phyloP scores from a whole-genome alignment of 495 filamentous ascomycete genomes.

The Trichoderma gamsii region DNA sequence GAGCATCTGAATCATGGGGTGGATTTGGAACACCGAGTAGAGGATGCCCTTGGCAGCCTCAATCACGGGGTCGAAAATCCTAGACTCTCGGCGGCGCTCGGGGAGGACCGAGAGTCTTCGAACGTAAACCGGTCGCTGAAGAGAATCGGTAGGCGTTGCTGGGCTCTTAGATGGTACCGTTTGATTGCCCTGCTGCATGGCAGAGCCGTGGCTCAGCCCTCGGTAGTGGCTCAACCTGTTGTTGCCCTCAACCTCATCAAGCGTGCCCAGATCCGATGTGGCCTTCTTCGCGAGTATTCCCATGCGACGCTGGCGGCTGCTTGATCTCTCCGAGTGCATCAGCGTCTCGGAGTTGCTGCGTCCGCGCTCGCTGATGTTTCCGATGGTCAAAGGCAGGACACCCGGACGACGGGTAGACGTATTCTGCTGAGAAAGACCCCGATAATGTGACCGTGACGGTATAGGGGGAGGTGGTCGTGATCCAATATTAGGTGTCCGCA shows the following conservation, averaged over 20 bases:
- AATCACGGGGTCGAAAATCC: conserved; percentile 55
- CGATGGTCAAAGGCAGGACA: conserved; percentile 59
- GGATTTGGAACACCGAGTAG: conserved; percentile 76
- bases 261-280: conserved; percentile 58
- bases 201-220: conserved; percentile 73
- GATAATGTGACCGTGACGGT: conserved; percentile 69
- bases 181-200: conserved; percentile 55
- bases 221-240: conserved; percentile 76
- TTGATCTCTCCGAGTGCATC: conserved; percentile 47
- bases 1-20: conserved; percentile 66
- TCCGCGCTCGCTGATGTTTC: conserved; percentile 70
- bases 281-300: conserved; percentile 74
- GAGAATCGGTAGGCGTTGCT: conserved; percentile 51
- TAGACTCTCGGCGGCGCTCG: conserved; percentile 63
- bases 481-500: conserved; percentile 58
- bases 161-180: conserved; percentile 38
- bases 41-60: conserved; percentile 82
- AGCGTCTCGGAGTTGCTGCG: conserved; percentile 88
- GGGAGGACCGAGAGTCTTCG: conserved; percentile 78
- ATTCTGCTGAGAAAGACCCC: conserved; percentile 69
- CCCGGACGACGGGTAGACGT: conserved; percentile 58
- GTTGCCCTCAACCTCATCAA: conserved; percentile 63
- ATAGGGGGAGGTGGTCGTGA: conserved; percentile 58
- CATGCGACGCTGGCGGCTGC: conserved; percentile 64
- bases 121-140: conserved; percentile 55